These are phyloP conservation scores for Astrothelium macrocarpum DNA, from an alignment of 495 filamentous ascomycete genomes.

Conservation along the genomic window DNA sequence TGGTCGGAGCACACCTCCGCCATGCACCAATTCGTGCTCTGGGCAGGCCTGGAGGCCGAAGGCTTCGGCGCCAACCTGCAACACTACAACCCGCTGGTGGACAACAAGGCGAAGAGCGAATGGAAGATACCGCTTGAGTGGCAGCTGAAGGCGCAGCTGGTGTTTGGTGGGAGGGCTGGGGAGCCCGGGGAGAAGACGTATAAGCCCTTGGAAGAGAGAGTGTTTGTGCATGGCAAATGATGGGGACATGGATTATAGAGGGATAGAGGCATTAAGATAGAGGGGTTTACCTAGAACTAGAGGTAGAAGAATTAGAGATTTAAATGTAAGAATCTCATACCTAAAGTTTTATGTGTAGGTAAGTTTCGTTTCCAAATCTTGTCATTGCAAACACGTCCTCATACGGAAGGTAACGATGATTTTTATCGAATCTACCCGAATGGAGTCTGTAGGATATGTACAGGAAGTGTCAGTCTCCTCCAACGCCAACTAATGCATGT, in stretches of 20 bases:
- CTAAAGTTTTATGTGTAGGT: no score
- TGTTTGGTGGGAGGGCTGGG: conserved; percentile 26
- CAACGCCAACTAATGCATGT: background rate
- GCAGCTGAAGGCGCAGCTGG: conserved; percentile 41
- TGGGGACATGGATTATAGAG: no score
- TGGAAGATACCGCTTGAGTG: conserved; percentile 53
- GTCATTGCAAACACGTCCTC: no score
- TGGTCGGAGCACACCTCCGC: conserved; percentile 53
- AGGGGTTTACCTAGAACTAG: no score
- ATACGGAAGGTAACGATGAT: no score
- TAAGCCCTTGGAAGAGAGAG: conserved; percentile 44
- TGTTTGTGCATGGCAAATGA: conserved; percentile 34
- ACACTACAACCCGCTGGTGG: conserved; percentile 62
- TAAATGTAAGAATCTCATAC: no score
- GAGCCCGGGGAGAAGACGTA: conserved; percentile 46
- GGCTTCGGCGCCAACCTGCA: conserved; percentile 65
- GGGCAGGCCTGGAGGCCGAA: conserved; percentile 59
- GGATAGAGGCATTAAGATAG: no score
- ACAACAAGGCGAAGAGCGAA: conserved; percentile 43
- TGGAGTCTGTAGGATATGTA: no score
- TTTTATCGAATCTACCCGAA: no score
- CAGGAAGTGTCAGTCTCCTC: no score
- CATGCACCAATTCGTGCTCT: conserved; percentile 59
- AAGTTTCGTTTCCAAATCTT: no score
- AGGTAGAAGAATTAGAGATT: no score